These are phyloP conservation scores for Coemansia sp. DNA, from an alignment of 192 early-diverging fungal genomes.

Conservation along the genomic window DNA sequence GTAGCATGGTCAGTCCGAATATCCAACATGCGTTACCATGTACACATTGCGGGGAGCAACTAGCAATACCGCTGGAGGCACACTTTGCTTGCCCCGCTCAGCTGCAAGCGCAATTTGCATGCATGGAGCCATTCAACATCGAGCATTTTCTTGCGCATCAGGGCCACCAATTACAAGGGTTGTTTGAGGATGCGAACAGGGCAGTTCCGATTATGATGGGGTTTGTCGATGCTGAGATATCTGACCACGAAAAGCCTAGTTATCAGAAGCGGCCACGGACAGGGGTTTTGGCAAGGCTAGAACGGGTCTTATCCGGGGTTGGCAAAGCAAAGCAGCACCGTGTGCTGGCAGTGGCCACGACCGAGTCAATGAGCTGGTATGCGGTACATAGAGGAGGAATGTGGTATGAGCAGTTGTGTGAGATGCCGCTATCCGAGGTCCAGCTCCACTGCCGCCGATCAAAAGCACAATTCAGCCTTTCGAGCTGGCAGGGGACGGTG, in stretches of 20 bases:
- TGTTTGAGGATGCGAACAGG: too few species aligned
- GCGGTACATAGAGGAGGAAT: conserved; percentile 3
- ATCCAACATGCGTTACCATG: conserved; percentile 31
- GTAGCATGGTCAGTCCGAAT: conserved; percentile 38
- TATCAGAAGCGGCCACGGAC: neutral
- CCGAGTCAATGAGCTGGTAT: conserved; percentile 22
- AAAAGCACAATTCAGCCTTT: conserved; percentile 6
- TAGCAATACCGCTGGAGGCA: conserved; percentile 40
- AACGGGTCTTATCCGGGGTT: neutral
- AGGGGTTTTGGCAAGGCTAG: conserved; percentile 15
- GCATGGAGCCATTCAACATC: conserved; percentile 38
- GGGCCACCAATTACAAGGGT: conserved; percentile 18
- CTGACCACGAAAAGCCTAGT: conserved; percentile 5
- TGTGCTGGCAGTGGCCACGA: conserved; percentile 21
- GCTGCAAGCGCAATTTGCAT: conserved; percentile 37
- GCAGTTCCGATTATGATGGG: conserved; percentile 17
- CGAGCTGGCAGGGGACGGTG: conserved; percentile 14
- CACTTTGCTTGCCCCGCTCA: conserved; percentile 45
- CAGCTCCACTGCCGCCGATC: neutral
- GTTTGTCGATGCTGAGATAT: conserved; percentile 29
- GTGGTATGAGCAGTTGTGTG: conserved; percentile 11
- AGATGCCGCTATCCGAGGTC: conserved; percentile 3
- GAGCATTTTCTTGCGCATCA: conserved; percentile 35
- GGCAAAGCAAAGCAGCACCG: conserved; percentile 3
- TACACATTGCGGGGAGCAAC: conserved; percentile 29